Evolutionary conservation across 257 asterid genomes (phyloP), one percentile per base, ranked within the genome.

Genomic region (Leonotis leonurus): DNA sequence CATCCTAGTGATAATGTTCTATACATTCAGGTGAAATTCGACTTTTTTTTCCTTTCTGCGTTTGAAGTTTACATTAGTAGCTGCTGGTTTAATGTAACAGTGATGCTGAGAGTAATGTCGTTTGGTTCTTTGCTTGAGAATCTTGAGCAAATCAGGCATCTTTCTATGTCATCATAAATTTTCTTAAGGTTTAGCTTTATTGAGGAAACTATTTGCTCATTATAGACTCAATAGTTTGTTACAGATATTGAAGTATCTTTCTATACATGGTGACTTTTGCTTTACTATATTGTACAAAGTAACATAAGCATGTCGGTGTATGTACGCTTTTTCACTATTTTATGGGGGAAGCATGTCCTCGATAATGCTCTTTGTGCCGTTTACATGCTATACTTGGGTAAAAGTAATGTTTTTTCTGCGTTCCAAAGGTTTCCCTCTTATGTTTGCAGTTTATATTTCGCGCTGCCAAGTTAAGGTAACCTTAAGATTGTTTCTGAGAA

Each of bases 1-100:
- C 99, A 93, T 79, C 87, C 95, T 46, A 56, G 83, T 5, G 86
- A 77, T 36, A 73, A 93, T 56, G 96, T 85, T 39, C 87, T 93
- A 14, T 89, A 82, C 74, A 75, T 93, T 70, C 99, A 93, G 96
- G 98, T 88, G 60, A 4, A 45, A 63, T 26, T 48, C 16, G 26
- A 56, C 5, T 0, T 2, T 16, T 41, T 41, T 0, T 7, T 16
- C 14, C 16, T 45, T 14, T 4, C 21, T 30, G 30, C 40, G 16
- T 53, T 56, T 48, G 64, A 20, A 20, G 22, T 10, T 48, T 48
- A 25, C 24, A 3, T 14, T 13, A 1, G 8, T 53, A 2, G 14
- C 27, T 13, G 55, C 44, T 25, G 24, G 48, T 57, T 37, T 56
- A 64, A 21, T 55, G 45, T 20, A 55, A 21, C 18, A 17, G 20